Conservation (phyloP, 2,329 filamentous ascomycete genomes). For the Zymoseptoria tritici region DNA sequence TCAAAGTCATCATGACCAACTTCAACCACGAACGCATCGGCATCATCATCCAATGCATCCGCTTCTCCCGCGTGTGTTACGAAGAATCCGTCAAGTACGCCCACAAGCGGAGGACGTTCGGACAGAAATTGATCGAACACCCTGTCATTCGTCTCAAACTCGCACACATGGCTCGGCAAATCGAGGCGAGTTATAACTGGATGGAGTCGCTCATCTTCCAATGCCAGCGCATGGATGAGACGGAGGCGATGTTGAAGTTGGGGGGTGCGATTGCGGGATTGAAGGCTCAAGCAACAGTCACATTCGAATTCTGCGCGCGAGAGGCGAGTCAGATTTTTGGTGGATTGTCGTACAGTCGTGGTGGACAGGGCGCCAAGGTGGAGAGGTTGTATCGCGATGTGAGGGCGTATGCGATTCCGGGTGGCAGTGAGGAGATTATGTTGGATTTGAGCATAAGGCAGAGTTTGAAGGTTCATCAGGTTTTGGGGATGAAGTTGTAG, state of each 20-base stretch:
- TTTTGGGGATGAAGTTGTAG: constrained; percentile 91
- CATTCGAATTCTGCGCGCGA: constrained; percentile 94
- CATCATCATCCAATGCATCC: constrained; percentile 94
- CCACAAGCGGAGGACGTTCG: constrained; percentile 93
- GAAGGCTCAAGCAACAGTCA: constrained; percentile 89
- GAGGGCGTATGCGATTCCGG: constrained; percentile 87
- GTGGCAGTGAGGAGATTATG: constrained; percentile 97
- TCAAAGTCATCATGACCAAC: constrained; percentile 99
- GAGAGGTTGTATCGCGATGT: constrained; percentile 94
- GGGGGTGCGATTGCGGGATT: constrained; percentile 88
- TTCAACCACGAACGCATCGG: constrained; percentile 99
- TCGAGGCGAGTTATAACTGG: constrained; percentile 96
- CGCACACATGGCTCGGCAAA: constrained; percentile 95
- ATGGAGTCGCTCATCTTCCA: constrained; percentile 93
- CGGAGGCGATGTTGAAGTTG: constrained; percentile 90
- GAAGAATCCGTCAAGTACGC: constrained; percentile 95
- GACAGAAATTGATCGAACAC: constrained; percentile 92
- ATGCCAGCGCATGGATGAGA: constrained; percentile 82
- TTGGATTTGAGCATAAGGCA: constrained; percentile 91
- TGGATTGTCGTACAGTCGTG: constrained; percentile 82
- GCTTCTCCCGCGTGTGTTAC: constrained; percentile 94
- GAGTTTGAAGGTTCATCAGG: constrained; percentile 79
- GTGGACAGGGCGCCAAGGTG: constrained; percentile 90
- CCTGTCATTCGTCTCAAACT: constrained; percentile 80
- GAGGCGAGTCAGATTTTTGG: constrained; percentile 98